Evolutionary conservation across 768 basidiomycete genomes (phyloP), one percentile per base, ranked within the genome.

Genomic region (Tubosaeta sp.): DNA sequence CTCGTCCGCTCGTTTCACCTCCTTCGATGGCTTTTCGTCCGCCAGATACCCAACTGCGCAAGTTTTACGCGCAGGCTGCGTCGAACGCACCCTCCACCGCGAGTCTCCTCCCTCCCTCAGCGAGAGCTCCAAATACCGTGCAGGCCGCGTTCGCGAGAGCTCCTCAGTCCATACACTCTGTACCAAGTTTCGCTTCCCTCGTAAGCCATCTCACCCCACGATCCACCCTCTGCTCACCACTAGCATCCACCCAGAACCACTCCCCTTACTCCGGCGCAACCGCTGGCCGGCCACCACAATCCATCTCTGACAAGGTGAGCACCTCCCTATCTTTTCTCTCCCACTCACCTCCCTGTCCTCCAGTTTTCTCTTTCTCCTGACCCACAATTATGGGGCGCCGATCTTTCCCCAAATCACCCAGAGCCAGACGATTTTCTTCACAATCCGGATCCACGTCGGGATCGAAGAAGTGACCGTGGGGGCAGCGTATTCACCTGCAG

Each of bases 301-400:
- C 81, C 19, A 76, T 85, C 54, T 81, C 83, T 29, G 79, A 85
- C 62, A 85, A 85, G 73, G 83, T 72, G 55, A 39, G 69, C 56
- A 46, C 46, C 26, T 10, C 8, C 13, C n/a, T 4, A 14, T 47
- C 5, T 48, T 33, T 7, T 44, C 48, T 39, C 49, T 3, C 29
- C 25, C 37, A 42, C 53, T 43, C 19, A 64, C 41, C 5, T 14
- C 32, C 17, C 31, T 14, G 2, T 42, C 17, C 19, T 32, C 46
- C 33, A 90, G 86, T 89, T 81, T 62, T 86, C 86, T 14, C 78
- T 89, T 19, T 82, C 86, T 6, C 80, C 86, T 1, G 86, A 89
- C 67, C 88, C 88, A 4, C 70, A 76, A 13, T 79, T 76, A 0
- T 90, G 88, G 88, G 86, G 85, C 2, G 79, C 85, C 32, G 79